phyloP scores from a whole-genome alignment of 768 basidiomycete genomes.

The Amanita muscaria region DNA sequence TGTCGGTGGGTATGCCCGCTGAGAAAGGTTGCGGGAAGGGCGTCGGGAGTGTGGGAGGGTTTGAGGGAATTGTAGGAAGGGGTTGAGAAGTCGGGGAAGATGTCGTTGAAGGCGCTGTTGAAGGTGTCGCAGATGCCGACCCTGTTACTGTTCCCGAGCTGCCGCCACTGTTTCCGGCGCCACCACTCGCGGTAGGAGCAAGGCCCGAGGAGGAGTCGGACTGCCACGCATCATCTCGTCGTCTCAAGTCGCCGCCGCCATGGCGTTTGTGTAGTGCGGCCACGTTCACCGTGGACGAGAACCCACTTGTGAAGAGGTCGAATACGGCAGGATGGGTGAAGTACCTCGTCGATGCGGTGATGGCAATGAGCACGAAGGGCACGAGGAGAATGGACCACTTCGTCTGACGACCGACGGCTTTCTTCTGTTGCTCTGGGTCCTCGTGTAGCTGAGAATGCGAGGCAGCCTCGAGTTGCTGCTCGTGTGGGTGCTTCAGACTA shows the following conservation, averaged over 20 bases:
- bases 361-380: slow-evolving; percentile 45
- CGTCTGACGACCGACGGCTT: slow-evolving; percentile 24
- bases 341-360: slow-evolving; percentile 46
- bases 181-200: background rate
- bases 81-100: slow-evolving; percentile 14
- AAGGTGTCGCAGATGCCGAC: slow-evolving; percentile 11
- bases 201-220: slow-evolving; percentile 4
- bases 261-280: slow-evolving; percentile 18
- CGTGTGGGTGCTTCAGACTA: background rate
- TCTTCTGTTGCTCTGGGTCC: background rate
- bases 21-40: slow-evolving; percentile 79
- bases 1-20: slow-evolving; percentile 51
- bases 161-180: no score
- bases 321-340: slow-evolving; percentile 38
- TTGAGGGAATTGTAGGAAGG: slow-evolving; percentile 41
- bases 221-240: slow-evolving; percentile 21
- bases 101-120: slow-evolving; percentile 13
- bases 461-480: background rate
- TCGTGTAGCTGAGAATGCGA: background rate
- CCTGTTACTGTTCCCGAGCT: slow-evolving; percentile 15
- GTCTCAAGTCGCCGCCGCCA: slow-evolving; percentile 20
- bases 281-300: slow-evolving; percentile 21
- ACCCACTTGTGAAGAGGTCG: slow-evolving; percentile 27
- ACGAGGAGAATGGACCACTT: slow-evolving; percentile 47
- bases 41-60: slow-evolving; percentile 48